These are phyloP conservation scores for Geranium incanum DNA, from an alignment of 441 rosid species.

Conservation along the genomic window DNA sequence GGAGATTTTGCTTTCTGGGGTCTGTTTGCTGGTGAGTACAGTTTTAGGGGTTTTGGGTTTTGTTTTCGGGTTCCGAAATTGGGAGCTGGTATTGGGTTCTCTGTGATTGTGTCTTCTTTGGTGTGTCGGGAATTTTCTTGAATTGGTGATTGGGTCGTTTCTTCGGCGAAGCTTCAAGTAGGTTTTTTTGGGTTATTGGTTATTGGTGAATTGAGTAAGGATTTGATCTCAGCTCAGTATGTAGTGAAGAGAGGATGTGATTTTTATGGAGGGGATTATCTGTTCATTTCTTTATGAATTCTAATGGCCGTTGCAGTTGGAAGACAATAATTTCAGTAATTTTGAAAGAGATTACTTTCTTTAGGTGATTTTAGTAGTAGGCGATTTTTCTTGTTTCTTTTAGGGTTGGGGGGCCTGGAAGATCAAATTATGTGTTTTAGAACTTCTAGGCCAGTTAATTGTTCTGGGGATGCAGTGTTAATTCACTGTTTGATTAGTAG, in stretches of 20 bases:
- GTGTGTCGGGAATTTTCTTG: not conserved
- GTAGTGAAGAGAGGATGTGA: not conserved
- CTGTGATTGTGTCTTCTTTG: not conserved
- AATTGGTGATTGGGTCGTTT: not conserved
- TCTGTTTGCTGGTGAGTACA: not conserved
- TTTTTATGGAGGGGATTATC: not conserved
- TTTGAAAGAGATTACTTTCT: not conserved
- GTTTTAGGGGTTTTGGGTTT: not conserved
- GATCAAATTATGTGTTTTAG: not conserved
- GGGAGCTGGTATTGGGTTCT: not conserved
- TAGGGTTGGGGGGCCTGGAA: too few species aligned
- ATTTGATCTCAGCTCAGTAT: not conserved
- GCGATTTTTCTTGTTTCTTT: not conserved
- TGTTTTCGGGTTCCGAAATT: not conserved
- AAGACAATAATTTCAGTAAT: too few species aligned
- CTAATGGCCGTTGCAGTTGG: not conserved
- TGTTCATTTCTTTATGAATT: not conserved
- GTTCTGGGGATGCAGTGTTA: too few species aligned
- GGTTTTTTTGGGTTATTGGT: not conserved
- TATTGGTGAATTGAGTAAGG: not conserved
- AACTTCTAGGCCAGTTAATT: not conserved
- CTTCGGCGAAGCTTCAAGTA: not conserved
- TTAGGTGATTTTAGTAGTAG: not conserved
- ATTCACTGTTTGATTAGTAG: too few species aligned
- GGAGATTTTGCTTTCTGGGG: not conserved